Base-by-base conservation (phyloP, 2,329 filamentous ascomycete species). In the Penicillium sp. region DNA sequence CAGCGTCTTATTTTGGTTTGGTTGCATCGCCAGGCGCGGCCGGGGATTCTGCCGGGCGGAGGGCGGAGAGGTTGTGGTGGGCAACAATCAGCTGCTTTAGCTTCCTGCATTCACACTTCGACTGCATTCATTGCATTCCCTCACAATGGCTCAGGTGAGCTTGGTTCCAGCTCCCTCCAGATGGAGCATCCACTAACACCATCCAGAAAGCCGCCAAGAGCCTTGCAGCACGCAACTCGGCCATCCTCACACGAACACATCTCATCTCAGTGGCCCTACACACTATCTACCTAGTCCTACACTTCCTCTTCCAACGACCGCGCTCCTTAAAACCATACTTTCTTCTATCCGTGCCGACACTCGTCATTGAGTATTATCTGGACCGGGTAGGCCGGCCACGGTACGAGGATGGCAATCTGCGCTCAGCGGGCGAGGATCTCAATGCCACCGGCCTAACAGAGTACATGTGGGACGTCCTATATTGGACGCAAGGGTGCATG, bases 381-480 rank as follows among this genome's bases (percentile, higher is more conserved):
- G 94, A 99, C 73, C 82, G 83, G 40, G 85, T 91, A 7, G 91
- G 90, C 10, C 89, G 93, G 8, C 94, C 94, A 20, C 86, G 79
- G 54, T 89, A 87, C 68, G 75, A 77, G 21, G 86, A 84, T 41
- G 81, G 80, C 12, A 80, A 86, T n/a, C 79, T 97, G 55, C 86
- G 84, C 69, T 84, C 82, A 26, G 79, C 90, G 0, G 93, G 94
- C 36, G 92, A 97, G 70, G 94, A 99, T 71, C 83, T 99, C 45
- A 85, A 89, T 46, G 90, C 91, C 8, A 83, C 87, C 27, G 94
- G 94, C 4, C 76, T 99, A 78, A 97, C 93, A 9, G 94, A 97
- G 75, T 97, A 95, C 79, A 90, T 97, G 88, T 99, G 96, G 82
- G 94, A 99, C 75, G 84, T 96, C 43, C 79, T 96, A 46, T 97